A percentile compares a stretch with the other conserved stretches of the same genome.
These are phyloP conservation scores for Melastoma candidum DNA, from an alignment of 441 rosid species.

Conservation along the genomic window DNA sequence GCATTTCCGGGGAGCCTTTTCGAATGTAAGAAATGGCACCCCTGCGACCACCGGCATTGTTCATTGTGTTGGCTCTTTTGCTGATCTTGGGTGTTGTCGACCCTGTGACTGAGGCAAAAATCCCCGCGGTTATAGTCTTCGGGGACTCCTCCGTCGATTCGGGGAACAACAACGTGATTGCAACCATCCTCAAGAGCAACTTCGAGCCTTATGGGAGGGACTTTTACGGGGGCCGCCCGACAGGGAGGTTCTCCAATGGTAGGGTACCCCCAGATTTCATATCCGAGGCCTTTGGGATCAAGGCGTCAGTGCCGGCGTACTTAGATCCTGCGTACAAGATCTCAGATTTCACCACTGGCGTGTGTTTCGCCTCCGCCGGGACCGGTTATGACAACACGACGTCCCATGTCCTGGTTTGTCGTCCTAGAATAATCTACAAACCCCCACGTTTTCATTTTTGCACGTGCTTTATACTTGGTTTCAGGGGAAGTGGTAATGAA, in stretches of 20 bases:
- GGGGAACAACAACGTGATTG: constrained; percentile 49
- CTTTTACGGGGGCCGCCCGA: constrained; percentile 43
- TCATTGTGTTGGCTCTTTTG: too few relatives aligned
- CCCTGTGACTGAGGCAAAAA: constrained; percentile 15
- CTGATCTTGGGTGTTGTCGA: background rate
- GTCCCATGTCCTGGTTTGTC: constrained; percentile 45
- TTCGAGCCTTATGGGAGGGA: constrained; percentile 69
- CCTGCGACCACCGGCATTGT: too few relatives aligned
- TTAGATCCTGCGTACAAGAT: constrained; percentile 47
- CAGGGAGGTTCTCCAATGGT: constrained; percentile 59
- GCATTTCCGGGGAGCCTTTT: too few relatives aligned
- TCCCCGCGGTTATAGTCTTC: constrained; percentile 57
- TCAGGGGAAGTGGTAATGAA: too few relatives aligned
- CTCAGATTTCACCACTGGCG: constrained; percentile 54
- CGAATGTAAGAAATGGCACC: too few relatives aligned
- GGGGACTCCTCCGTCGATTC: constrained; percentile 68
- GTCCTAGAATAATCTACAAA: background rate
- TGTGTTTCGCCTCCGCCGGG: constrained; percentile 73
- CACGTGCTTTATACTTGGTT: too few relatives aligned
- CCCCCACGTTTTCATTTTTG: too few relatives aligned
- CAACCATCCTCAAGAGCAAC: constrained; percentile 55
- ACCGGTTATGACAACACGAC: constrained; percentile 68
- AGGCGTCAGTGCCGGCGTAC: constrained; percentile 55
- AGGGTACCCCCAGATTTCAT: constrained; percentile 57
- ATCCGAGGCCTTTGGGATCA: constrained; percentile 56